phyloP scores from a whole-genome alignment of 345 rosid species.

The Melaleuca quinquenervia region DNA sequence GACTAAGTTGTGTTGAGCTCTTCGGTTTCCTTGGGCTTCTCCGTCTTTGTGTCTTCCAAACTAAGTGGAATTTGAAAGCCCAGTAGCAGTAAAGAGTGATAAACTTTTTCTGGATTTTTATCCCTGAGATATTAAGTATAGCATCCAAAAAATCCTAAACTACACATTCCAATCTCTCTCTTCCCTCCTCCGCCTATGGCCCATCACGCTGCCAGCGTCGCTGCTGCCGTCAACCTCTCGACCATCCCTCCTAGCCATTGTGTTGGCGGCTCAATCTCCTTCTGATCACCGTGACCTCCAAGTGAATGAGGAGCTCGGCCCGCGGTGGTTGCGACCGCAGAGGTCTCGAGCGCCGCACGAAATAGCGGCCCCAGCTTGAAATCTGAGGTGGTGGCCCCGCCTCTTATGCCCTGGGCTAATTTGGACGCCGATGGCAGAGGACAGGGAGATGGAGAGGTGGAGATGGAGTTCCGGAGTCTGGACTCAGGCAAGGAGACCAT shows the following conservation, averaged over 20 bases:
- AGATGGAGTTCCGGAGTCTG: too few relatives aligned
- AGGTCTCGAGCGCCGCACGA: neutral
- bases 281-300: neutral
- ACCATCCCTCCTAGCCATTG: neutral
- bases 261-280: neutral
- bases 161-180: neutral
- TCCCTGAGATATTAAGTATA: too few relatives aligned
- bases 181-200: neutral
- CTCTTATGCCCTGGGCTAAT: too few relatives aligned
- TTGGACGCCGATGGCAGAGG: too few relatives aligned
- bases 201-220: neutral
- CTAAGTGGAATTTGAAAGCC: neutral
- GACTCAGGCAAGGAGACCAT: too few relatives aligned
- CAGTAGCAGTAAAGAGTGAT: neutral
- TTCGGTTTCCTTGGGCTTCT: neutral
- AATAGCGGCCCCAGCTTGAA: neutral
- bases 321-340: neutral
- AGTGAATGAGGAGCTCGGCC: neutral
- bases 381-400: too few relatives aligned
- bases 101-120: too few relatives aligned
- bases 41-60: neutral
- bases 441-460: too few relatives aligned
- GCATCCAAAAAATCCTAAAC: neutral
- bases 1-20: neutral
- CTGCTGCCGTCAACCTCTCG: neutral